Conservation (phyloP, 306 rosid genomes). For the Geum urbanum region DNA sequence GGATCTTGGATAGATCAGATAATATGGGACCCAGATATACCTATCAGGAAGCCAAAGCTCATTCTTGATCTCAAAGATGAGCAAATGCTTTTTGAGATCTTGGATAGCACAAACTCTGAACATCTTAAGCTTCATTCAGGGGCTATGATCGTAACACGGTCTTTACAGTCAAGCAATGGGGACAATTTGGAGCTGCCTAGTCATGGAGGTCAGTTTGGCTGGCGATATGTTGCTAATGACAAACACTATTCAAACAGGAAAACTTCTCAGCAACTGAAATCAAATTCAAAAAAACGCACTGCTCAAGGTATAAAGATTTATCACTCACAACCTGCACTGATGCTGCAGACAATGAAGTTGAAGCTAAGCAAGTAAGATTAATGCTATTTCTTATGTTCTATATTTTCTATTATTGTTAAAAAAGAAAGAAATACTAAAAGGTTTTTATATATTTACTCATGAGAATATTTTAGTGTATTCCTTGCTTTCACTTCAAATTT, state of each 20-base stretch:
- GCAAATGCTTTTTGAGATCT: slow-evolving; percentile 91
- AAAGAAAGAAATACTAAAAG: not conserved
- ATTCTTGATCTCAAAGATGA: slow-evolving; percentile 94
- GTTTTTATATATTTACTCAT: not conserved
- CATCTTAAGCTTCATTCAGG: slow-evolving; percentile 83
- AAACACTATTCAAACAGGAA: slow-evolving; percentile 84
- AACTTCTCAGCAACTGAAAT: slow-evolving; percentile 88
- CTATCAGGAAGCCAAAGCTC: slow-evolving; percentile 63
- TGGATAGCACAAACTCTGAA: slow-evolving; percentile 56
- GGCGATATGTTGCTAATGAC: slow-evolving; percentile 83
- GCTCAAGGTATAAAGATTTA: slow-evolving; percentile 85
- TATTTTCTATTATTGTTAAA: too few species aligned
- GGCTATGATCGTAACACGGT: slow-evolving; percentile 67
- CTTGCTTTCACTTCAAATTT: not conserved
- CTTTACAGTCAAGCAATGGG: slow-evolving; percentile 47
- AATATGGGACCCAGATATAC: slow-evolving; percentile 68
- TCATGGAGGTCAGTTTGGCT: slow-evolving; percentile 82
- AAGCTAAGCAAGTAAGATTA: slow-evolving; percentile 86
- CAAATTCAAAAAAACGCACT: slow-evolving; percentile 82
- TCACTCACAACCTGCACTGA: slow-evolving; percentile 91
- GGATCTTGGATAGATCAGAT: slow-evolving; percentile 82
- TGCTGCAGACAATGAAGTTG: slow-evolving; percentile 84
- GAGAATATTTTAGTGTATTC: not conserved
- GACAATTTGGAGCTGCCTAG: slow-evolving; percentile 64
- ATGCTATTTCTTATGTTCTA: not conserved